Base-by-base conservation (phyloP, 148 eudicot genomes). In the Rhododendron vialii region DNA sequence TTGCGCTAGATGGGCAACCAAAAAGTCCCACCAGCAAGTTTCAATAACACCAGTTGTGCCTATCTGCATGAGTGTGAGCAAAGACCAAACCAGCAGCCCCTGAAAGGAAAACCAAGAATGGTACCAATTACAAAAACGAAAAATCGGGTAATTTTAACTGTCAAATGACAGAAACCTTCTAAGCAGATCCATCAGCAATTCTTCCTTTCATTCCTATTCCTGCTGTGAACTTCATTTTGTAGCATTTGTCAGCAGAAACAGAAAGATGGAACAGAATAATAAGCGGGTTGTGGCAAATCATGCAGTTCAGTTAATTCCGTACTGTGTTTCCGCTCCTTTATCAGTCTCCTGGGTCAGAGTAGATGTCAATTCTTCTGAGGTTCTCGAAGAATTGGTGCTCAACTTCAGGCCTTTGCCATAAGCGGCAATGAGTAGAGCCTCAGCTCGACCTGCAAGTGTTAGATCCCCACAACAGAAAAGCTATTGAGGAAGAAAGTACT, bases 371-470 rank as follows among this genome's bases (percentile, higher is more conserved):
- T 84, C 86, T 43, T 89, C 90, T 50, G 73, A 50, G 35, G 57
- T 77, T 88, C 82, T 47, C 51, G 90, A 80, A 78, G 87, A 77
- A 78, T 91, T 81, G 13, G 82, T 47, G 82, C 84, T 87, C 57
- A 80, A 74, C 80, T 87, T 90, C 38, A 90, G 89, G 83, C 98
- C 93, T 90, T 91, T 93, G 47, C 98, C 98, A 84, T 94, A 94
- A 41, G 96, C 98, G 51, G 98, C 96, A 84, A 95, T 95, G 13
- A 94, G 94, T 67, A 95, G 83, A 78, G 98, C 98, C 90, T 94
- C 98, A 10, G 94, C 98, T 77, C 98, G 95, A 82, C 98, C 98
- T 95, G 93, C 88, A 90, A 80, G 84, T 18, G 51, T 59, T 55
- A 53, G 80, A 71, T 35, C 12, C 74, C 67, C 18, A 82, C 14